Evolutionary conservation across 768 basidiomycete genomes (phyloP).

Genomic region (Lactifluus piperatus): DNA sequence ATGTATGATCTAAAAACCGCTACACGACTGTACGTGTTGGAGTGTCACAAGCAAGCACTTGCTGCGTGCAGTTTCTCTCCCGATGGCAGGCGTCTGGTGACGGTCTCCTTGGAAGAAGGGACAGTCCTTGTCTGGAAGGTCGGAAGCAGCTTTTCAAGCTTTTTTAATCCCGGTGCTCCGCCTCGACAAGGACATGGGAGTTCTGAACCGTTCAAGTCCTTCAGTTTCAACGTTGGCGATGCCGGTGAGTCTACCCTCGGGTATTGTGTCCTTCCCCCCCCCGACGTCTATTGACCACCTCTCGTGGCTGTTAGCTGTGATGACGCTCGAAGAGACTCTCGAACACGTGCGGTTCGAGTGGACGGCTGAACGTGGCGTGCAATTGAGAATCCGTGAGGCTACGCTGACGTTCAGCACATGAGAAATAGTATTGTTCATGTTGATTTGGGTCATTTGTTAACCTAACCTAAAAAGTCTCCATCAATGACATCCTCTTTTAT

Average conservation of each 20-base stretch:
- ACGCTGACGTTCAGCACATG: slow-evolving; percentile 80
- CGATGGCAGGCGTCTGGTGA: slow-evolving; percentile 84
- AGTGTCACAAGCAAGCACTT: slow-evolving; percentile 76
- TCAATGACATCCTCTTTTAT: neutral
- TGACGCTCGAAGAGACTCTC: slow-evolving; percentile 55
- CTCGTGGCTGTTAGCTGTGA: slow-evolving; percentile 32
- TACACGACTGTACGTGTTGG: slow-evolving; percentile 88
- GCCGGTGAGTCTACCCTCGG: slow-evolving; percentile 47
- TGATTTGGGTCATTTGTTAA: neutral
- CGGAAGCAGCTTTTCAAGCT: slow-evolving; percentile 77
- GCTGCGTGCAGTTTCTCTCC: slow-evolving; percentile 88
- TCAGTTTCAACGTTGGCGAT: slow-evolving; percentile 77
- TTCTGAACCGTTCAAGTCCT: slow-evolving; percentile 79
- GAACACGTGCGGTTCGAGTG: slow-evolving; percentile 77
- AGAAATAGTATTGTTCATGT: slow-evolving; percentile 5
- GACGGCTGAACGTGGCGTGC: slow-evolving; percentile 75
- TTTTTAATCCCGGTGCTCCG: slow-evolving; percentile 86
- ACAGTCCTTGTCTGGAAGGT: slow-evolving; percentile 93
- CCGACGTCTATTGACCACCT: neutral
- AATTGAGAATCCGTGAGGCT: slow-evolving; percentile 73
- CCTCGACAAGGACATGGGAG: slow-evolving; percentile 82
- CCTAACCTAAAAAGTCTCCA: neutral
- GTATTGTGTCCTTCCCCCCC: neutral
- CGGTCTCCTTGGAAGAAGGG: slow-evolving; percentile 78
- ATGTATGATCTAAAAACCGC: slow-evolving; percentile 98